phyloP scores from a whole-genome alignment of 352 stramenopile genomes.

The Globisporangium sylvaticum region DNA sequence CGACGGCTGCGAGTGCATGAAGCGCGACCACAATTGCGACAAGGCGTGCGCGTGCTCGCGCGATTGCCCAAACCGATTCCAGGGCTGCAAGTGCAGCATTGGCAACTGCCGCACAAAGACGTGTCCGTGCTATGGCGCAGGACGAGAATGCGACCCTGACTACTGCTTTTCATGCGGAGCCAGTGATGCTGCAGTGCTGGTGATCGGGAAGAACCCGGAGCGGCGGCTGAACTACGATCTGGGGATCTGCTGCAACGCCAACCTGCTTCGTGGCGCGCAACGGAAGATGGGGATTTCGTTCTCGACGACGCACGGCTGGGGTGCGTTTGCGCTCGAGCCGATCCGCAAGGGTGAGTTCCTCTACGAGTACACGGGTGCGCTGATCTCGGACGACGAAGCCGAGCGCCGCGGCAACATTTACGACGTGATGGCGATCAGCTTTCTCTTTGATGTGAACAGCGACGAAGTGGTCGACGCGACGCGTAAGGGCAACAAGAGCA shows the following conservation, averaged over 20 bases:
- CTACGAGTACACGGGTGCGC: slow-evolving; percentile 65
- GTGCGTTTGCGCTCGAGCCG: slow-evolving; percentile 56
- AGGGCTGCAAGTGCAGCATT: slow-evolving; percentile 55
- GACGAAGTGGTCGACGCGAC: slow-evolving; percentile 91
- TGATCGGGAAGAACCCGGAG: slow-evolving; percentile 27
- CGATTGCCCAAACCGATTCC: slow-evolving; percentile 60
- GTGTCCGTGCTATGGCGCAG: slow-evolving; percentile 51
- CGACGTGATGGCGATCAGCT: slow-evolving; percentile 66
- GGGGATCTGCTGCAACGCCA: slow-evolving; percentile 59
- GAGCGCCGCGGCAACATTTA: slow-evolving; percentile 85
- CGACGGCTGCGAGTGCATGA: slow-evolving; percentile 51
- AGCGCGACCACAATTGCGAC: slow-evolving; percentile 50
- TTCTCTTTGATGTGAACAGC: slow-evolving; percentile 91
- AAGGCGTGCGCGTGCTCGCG: slow-evolving; percentile 58
- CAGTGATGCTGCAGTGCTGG: slow-evolving; percentile 55
- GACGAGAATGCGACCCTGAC: slow-evolving; percentile 69
- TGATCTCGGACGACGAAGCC: slow-evolving; percentile 73
- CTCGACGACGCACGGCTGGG: slow-evolving; percentile 67
- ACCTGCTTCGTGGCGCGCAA: slow-evolving; percentile 46
- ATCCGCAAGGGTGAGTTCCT: slow-evolving; percentile 72
- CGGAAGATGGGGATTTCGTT: slow-evolving; percentile 69
- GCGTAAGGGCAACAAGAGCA: slow-evolving; percentile 92
- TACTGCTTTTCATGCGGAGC: slow-evolving; percentile 70
- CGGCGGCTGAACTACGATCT: slow-evolving; percentile 24
- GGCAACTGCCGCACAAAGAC: slow-evolving; percentile 50